Conservation (phyloP, 306 rosid species). For the Lotus japonicus region DNA sequence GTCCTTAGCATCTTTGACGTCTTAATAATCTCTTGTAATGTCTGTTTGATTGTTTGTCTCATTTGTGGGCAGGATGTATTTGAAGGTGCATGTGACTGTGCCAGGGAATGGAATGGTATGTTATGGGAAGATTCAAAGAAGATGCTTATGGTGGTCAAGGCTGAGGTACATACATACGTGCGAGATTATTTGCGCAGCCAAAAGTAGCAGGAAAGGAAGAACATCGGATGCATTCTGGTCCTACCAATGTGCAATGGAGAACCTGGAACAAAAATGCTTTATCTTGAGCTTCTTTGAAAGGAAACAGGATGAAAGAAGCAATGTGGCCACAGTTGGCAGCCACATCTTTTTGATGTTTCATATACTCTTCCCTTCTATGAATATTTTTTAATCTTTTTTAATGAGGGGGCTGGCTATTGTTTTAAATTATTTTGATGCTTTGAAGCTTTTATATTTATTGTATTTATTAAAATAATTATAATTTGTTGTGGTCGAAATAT, state of each 20-base stretch:
- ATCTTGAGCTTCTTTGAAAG: background rate
- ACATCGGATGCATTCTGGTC: background rate
- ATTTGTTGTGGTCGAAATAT: no score
- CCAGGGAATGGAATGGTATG: slow-evolving; percentile 77
- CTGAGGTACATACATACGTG: slow-evolving; percentile 59
- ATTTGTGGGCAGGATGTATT: slow-evolving; percentile 61
- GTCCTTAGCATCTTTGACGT: background rate
- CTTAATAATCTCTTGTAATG: background rate
- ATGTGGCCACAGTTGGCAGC: no score
- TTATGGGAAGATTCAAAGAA: slow-evolving; percentile 87
- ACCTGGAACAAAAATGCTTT: background rate
- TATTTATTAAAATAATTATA: no score
- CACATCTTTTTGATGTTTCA: no score
- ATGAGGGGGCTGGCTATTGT: no score
- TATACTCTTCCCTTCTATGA: no score
- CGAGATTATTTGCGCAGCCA: slow-evolving; percentile 70
- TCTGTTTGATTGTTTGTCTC: background rate
- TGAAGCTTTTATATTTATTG: no score
- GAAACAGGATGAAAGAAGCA: no score
- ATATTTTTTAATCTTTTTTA: no score
- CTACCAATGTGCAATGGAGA: no score
- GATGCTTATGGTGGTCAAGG: slow-evolving; percentile 76
- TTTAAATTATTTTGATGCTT: no score
- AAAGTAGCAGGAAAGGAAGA: slow-evolving; percentile 33
- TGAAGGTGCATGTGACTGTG: slow-evolving; percentile 83